These are phyloP conservation scores for Laetiporus sulphureus DNA, from an alignment of 1,284 basidiomycete species.

Conservation along the genomic window DNA sequence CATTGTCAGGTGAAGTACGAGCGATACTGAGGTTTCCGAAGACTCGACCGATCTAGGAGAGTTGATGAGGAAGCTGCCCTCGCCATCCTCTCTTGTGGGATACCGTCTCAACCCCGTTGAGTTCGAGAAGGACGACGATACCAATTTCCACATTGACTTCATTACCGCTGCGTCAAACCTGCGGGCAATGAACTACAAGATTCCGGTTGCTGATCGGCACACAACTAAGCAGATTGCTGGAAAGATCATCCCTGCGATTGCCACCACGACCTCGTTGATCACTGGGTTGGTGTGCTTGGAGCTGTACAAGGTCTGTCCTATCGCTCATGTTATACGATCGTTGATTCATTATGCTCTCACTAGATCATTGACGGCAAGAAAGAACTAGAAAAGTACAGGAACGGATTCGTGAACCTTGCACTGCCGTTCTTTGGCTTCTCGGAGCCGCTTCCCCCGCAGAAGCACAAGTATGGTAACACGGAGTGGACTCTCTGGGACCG, in stretches of 20 bases:
- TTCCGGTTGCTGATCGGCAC: slow-evolving; percentile 85
- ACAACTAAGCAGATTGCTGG: slow-evolving; percentile 98
- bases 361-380: slow-evolving; percentile 94
- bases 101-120: slow-evolving; percentile 94
- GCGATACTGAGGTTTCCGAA: slow-evolving; percentile 14
- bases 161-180: slow-evolving; percentile 98
- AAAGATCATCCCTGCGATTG: slow-evolving; percentile 99
- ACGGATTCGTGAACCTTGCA: slow-evolving; percentile 97
- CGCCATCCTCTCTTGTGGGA: slow-evolving; percentile 87
- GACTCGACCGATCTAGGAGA: slow-evolving; percentile 51
- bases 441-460: slow-evolving; percentile 91
- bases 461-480: slow-evolving; percentile 79
- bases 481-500: slow-evolving; percentile 99
- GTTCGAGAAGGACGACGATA: slow-evolving; percentile 99
- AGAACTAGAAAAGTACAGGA: slow-evolving; percentile 94
- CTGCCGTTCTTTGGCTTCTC: slow-evolving; percentile 99
- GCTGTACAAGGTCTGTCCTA: slow-evolving; percentile 78
- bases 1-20: no score
- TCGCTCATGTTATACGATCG: neutral
- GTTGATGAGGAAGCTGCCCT: slow-evolving; percentile 66
- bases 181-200: slow-evolving; percentile 94
- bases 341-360: slow-evolving; percentile 1
- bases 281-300: slow-evolving; percentile 96
- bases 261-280: slow-evolving; percentile 94
- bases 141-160: slow-evolving; percentile 98